phyloP scores from a whole-genome alignment of 352 stramenopile genomes.

The Phytophthora sp. region DNA sequence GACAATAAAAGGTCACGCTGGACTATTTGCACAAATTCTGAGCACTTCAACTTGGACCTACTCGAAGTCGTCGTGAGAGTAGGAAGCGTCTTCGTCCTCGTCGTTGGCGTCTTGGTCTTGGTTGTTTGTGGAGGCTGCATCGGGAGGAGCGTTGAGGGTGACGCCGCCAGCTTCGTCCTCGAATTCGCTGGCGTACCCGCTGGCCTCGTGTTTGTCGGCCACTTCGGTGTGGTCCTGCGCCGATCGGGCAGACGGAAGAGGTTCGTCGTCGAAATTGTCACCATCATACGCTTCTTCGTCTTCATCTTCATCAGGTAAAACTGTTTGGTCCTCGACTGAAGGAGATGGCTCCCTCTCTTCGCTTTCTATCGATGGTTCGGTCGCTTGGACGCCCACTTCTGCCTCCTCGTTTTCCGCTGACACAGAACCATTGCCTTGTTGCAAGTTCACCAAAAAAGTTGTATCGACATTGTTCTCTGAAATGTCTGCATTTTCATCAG shows the following conservation, averaged over 20 bases:
- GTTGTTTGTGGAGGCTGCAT: neutral
- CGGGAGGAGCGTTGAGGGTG: conserved; percentile 2
- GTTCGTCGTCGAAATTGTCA: conserved; percentile 53
- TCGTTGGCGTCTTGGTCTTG: conserved; percentile 17
- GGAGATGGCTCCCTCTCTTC: too few species aligned
- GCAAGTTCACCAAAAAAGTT: too few species aligned
- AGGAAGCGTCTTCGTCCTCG: conserved; percentile 25
- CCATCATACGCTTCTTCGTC: conserved; percentile 21
- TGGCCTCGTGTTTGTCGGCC: conserved; percentile 8
- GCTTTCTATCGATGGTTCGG: too few species aligned
- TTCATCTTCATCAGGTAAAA: conserved; percentile 2
- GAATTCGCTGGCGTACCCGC: conserved; percentile 47
- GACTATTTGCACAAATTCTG: conserved; percentile 20
- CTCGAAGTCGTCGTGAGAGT: conserved; percentile 57
- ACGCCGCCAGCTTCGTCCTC: conserved; percentile 33
- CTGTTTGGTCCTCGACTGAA: neutral
- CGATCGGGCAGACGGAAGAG: conserved; percentile 8
- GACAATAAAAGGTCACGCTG: conserved; percentile 7
- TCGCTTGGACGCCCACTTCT: too few species aligned
- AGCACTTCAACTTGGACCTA: conserved; percentile 23
- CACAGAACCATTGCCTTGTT: too few species aligned
- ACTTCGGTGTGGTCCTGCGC: neutral
- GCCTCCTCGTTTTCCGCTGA: too few species aligned
- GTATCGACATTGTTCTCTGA: too few species aligned
- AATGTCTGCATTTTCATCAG: too few species aligned